Evolutionary conservation across 768 basidiomycete genomes (phyloP), one percentile per base, ranked within the genome.

Genomic region (Tricholoma flavovirens): DNA sequence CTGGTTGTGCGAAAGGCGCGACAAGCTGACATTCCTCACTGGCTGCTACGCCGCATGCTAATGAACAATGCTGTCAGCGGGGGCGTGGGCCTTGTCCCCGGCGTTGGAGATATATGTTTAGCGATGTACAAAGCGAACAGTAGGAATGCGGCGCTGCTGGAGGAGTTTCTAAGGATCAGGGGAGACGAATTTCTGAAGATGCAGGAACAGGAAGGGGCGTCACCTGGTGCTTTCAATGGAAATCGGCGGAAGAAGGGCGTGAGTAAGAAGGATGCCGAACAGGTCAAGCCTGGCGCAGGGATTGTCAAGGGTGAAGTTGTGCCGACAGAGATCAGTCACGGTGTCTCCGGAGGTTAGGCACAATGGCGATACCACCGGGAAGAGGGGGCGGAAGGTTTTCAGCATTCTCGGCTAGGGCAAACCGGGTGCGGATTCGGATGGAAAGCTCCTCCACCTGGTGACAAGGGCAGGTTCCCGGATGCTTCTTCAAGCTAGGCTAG

Each of bases 101-200:
- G 88, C 42, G 75, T 82, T 2, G 94, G 94, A 3, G 91, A 94
- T 69, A 61, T 97, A 24, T 64, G 84, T 1, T 71, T 94, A 33
- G 92, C 89, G 1, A 69, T 81, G 2, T 96, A 76, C 77, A 95
- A 93, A 67, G 84, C 93, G 17, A 98, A 98, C 70, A 88, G 86
- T 14, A 79, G 95, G 58, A 97, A 98, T 64, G 94, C 92, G 10
- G 81, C 81, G 5, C 73, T 97, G 49, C 76, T 98, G 48, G 92
- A 95, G 65, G 91, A 93, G 68, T 93, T 82, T 69, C 71, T 97
- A 53, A 78, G 86, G 33, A 76, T 90, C 29, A 78, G 94, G 45
- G 92, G 90, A 0, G 84, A 87, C 55, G 85, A 90, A 64, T 83
- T 77, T 64, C 66, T 92, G 49, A 83, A 78, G 66, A 60, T 77